Base-by-base conservation (phyloP, 805 yeast species). In the Clavispora fructus region DNA sequence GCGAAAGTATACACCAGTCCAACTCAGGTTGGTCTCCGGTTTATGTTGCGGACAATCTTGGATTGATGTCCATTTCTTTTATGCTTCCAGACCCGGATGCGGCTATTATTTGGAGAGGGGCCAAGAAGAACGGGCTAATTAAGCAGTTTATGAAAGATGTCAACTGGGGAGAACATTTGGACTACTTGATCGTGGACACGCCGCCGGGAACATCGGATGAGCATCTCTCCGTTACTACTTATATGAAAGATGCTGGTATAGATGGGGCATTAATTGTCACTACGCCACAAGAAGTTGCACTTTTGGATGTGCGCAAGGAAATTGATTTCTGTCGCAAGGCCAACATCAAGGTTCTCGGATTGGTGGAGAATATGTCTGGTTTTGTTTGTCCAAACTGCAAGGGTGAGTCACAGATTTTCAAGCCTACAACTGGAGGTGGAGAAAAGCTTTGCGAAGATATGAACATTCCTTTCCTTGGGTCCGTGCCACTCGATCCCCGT, bases 201-300 rank as follows among this genome's bases (percentile, higher is more conserved):
- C 99, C 99, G 0, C 99, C 99, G 0, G 99, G 99, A 0, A 94
- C 99, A 0, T 85, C 96, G 0, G 99, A 94, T 65, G 99, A 94
- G 63, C 99, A 94, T 66, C 75, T 94, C 37, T 83, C 95, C 7
- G 91, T 94, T 29, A 87, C 91, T 29, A 83, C 87, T 43, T 91
- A 87, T 60, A 71, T 94, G 77, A 86, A 87, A 57, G 96, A 88
- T 31, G 81, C 85, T 5, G 97, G 97, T 0, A 82, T 94, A 1
- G 97, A 92, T 62, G 99, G 99, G 1, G 99, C 99, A 0, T 72
- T 94, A 28, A 77, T 94, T 2, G 94, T 94, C 31, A 92, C 99
- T 0, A 94, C 99, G 0, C 99, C 99, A 0, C 99, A 94, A 65
- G 99, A 94, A 63, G 98, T 92, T 17, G 95, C 99, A 0, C 69